Conservation (phyloP, 2,329 filamentous ascomycete genomes). For the Colletotrichum zoysiae region DNA sequence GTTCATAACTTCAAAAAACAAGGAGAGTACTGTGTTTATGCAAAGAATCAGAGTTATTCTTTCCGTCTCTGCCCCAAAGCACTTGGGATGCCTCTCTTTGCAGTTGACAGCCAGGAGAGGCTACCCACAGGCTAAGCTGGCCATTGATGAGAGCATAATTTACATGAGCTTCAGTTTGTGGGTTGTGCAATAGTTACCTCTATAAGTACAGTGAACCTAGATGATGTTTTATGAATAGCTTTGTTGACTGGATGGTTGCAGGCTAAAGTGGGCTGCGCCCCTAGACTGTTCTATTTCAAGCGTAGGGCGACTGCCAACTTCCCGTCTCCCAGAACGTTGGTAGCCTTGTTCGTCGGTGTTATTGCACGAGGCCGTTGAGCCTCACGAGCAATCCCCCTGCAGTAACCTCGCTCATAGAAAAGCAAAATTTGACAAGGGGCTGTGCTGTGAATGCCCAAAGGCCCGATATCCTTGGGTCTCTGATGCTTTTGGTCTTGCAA, state of each 20-base stretch:
- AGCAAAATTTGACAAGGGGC: background rate
- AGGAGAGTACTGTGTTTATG: background rate
- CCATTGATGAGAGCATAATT: conserved; percentile 43
- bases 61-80: background rate
- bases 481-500: background rate
- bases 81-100: conserved; percentile 4
- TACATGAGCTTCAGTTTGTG: conserved; percentile 18
- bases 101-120: background rate
- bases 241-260: conserved; percentile 23
- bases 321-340: background rate
- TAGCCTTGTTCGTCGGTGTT: background rate
- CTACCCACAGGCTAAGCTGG: background rate
- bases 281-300: conserved; percentile 32
- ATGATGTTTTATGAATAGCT: background rate
- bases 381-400: background rate
- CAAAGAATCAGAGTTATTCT: background rate
- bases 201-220: background rate
- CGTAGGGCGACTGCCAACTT: background rate
- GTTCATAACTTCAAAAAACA: background rate
- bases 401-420: background rate
- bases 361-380: conserved; percentile 7
- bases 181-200: conserved; percentile 7
- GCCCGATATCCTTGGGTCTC: background rate
- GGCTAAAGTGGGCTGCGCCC: conserved; percentile 26
- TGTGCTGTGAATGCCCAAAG: background rate